Conservation (phyloP, 805 yeast species). For the Myxozyma udenii region DNA sequence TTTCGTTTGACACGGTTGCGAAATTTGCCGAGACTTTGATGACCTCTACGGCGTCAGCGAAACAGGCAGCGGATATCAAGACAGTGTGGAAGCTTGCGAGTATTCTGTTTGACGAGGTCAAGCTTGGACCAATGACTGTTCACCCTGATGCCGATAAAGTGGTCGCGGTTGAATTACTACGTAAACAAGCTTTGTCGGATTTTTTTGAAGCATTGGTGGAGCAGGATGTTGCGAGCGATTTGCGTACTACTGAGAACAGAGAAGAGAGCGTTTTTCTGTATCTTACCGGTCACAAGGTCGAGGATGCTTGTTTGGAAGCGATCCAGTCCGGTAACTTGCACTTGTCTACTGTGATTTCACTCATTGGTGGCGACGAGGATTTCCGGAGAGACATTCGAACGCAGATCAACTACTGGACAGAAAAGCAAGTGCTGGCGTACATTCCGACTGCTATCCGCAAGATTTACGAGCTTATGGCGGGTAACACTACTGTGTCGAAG, state of each 20-base stretch:
- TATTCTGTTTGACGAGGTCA: constrained; percentile 54
- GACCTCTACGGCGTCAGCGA: not conserved
- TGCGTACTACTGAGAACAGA: constrained; percentile 27
- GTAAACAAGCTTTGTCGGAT: constrained; percentile 48
- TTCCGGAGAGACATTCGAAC: constrained; percentile 53
- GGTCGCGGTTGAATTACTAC: constrained; percentile 30
- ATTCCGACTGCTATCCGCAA: constrained; percentile 57
- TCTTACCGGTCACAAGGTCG: constrained; percentile 51
- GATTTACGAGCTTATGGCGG: constrained; percentile 60
- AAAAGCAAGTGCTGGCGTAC: constrained; percentile 40
- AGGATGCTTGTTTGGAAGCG: constrained; percentile 62
- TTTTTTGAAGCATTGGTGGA: constrained; percentile 57
- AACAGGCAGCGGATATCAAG: constrained; percentile 6
- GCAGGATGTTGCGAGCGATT: constrained; percentile 39
- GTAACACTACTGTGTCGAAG: constrained; percentile 39
- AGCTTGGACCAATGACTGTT: constrained; percentile 6
- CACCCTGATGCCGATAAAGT: constrained; percentile 13
- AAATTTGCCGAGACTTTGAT: constrained; percentile 1
- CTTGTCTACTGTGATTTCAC: constrained; percentile 63
- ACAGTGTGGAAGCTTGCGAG: constrained; percentile 57
- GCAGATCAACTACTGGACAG: constrained; percentile 68
- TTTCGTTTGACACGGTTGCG: constrained; percentile 6
- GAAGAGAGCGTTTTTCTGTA: constrained; percentile 38
- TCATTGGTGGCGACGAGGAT: constrained; percentile 67
- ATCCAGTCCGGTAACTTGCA: constrained; percentile 62